Base-by-base conservation (phyloP, 495 filamentous ascomycete genomes). In the Annulohypoxylon bovei region DNA sequence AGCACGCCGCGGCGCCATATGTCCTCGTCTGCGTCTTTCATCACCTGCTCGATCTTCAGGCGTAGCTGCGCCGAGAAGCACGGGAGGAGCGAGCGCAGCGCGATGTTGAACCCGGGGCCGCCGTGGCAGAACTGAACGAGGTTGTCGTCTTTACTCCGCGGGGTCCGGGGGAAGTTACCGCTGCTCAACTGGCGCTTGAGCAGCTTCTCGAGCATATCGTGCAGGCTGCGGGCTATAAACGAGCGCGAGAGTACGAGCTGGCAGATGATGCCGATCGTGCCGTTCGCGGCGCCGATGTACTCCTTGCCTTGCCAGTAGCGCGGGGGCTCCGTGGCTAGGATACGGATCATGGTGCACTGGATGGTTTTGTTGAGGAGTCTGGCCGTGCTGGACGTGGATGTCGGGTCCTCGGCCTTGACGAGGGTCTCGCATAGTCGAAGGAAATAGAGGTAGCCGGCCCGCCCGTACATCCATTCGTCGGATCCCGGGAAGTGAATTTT, bases 91-190 rank as follows among this genome's bases (percentile, higher is more conserved):
- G 83, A 79, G 1, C 79, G 12, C 18, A 91, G 80, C 16, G 87
- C 87, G 3, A 84, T 20, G 0, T 88, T 74, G n/a, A 90, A 82
- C 0, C 88, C 89, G 0, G 89, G 87, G 1, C 86, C 89, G 12
- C 89, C 89, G 70, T 91, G 89, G 73, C 89, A 91, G 72, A 90
- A 86, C 76, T 91, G 89, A 2, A 91, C 88, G 1, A 90, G 80
- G 6, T 42, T 50, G 27, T 75, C 69, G 1, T n/a, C n/a, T n/a
- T n/a, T n/a, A n/a, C n/a, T n/a, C 58, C 55, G 12, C 12, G 67
- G 14, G 56, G 65, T 3, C 37, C 58, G 32, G 30, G 82, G 81
- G 80, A 84, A 86, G 54, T 87, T 87, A 0, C 85, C 84, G 46
- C 76, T 76, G 4, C 28, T 1, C 14, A 49, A 59, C 63, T 86